phyloP scores from a whole-genome alignment of 495 filamentous ascomycete genomes.

The Talaromyces nanjingensis region DNA sequence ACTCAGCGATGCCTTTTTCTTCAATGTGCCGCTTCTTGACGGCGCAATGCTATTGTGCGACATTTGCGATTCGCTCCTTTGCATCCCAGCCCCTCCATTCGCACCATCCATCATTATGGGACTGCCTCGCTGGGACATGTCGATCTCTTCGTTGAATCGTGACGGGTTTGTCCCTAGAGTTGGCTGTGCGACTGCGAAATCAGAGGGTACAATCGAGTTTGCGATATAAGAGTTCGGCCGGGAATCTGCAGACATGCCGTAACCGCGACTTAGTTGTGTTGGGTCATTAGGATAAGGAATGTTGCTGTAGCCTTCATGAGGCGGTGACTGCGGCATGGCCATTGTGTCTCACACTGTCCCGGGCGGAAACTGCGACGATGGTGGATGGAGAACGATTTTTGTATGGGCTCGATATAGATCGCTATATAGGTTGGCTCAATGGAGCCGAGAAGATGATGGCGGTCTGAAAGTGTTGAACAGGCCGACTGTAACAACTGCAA shows the following conservation, averaged over 20 bases:
- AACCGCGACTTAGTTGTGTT: constrained; percentile 23
- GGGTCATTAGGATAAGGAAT: constrained; percentile 25
- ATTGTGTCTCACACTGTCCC: constrained; percentile 15
- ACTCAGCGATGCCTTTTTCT: constrained; percentile 75
- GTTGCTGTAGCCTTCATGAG: constrained; percentile 33
- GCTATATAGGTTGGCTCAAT: neutral
- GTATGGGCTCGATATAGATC: neutral
- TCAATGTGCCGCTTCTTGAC: constrained; percentile 70
- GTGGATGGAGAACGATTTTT: neutral
- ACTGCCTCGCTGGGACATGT: constrained; percentile 57
- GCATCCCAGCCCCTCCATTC: constrained; percentile 26
- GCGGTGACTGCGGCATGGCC: constrained; percentile 38
- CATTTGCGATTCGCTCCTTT: constrained; percentile 47
- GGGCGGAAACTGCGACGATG: neutral
- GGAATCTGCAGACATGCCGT: constrained; percentile 27
- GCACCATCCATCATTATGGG: constrained; percentile 49
- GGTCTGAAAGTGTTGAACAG: neutral
- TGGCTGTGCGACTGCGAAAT: constrained; percentile 27
- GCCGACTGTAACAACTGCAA: neutral
- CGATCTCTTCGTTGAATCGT: constrained; percentile 66
- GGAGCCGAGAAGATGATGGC: neutral
- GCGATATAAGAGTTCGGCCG: constrained; percentile 34
- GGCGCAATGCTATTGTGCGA: constrained; percentile 45
- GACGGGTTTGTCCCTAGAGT: constrained; percentile 30
- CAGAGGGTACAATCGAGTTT: constrained; percentile 16